A percentile compares a stretch with the other conserved stretches of the same genome.
Evolutionary conservation across 345 rosid genomes (phyloP).

Genomic region (Luvunga scandens): DNA sequence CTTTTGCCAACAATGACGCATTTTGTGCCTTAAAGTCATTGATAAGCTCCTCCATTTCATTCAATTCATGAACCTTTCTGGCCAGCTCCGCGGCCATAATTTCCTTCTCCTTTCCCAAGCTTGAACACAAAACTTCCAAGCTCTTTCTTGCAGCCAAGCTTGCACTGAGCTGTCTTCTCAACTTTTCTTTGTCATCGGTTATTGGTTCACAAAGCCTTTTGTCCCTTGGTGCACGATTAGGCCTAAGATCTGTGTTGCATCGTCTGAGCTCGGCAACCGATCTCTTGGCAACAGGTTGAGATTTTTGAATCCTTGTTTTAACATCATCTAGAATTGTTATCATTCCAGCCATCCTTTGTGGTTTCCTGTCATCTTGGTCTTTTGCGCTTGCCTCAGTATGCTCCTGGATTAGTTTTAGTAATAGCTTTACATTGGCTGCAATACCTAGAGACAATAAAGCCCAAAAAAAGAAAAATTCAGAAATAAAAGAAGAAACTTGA

Average conservation of each 20-base stretch:
- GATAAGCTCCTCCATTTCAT: slow-evolving; percentile 63
- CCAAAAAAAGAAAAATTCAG: not conserved
- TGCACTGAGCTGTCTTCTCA: slow-evolving; percentile 52
- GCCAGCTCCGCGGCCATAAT: slow-evolving; percentile 72
- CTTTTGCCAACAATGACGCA: slow-evolving; percentile 44
- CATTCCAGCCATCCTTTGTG: slow-evolving; percentile 65
- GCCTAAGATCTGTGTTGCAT: slow-evolving; percentile 69
- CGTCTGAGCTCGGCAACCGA: slow-evolving; percentile 59
- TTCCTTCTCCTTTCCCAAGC: slow-evolving; percentile 86
- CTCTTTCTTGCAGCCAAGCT: slow-evolving; percentile 62
- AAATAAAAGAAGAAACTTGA: not conserved
- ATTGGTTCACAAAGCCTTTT: slow-evolving; percentile 23
- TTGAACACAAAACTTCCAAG: slow-evolving; percentile 74
- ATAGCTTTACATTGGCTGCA: slow-evolving; percentile 56
- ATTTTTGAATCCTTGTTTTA: slow-evolving; percentile 55
- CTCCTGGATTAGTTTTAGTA: slow-evolving; percentile 68
- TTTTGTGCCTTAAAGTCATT: slow-evolving; percentile 64
- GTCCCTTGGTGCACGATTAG: slow-evolving; percentile 18
- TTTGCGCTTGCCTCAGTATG: slow-evolving; percentile 54
- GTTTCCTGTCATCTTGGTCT: slow-evolving; percentile 46
- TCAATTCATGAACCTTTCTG: slow-evolving; percentile 55
- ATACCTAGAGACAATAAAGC: slow-evolving; percentile 36
- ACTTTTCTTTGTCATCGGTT: slow-evolving; percentile 42
- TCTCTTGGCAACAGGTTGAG: slow-evolving; percentile 36
- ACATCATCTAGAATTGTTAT: slow-evolving; percentile 72